phyloP scores from a whole-genome alignment of 2,329 filamentous ascomycete species.

The Fusarium pseudonygamai region DNA sequence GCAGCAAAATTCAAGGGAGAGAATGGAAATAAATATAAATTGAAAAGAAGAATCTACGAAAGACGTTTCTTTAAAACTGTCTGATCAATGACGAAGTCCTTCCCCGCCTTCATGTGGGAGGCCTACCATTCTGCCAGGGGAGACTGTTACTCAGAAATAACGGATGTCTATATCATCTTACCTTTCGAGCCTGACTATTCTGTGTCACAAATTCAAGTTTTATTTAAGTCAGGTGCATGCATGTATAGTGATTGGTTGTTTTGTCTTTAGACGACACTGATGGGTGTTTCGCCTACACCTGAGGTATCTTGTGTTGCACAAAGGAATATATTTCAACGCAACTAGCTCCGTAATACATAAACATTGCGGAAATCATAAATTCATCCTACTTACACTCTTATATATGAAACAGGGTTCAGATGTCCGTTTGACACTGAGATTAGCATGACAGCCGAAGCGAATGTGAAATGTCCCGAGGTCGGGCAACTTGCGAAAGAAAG shows the following conservation, averaged over 20 bases:
- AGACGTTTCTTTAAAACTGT: background rate
- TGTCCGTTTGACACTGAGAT: too few relatives aligned
- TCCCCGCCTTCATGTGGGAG: conserved; percentile 22
- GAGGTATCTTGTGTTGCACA: background rate
- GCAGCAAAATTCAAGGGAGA: rapidly evolving
- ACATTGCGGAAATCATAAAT: background rate
- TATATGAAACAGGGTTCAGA: background rate
- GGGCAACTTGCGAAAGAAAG: background rate
- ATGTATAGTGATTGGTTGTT: background rate
- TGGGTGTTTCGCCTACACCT: background rate
- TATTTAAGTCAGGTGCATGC: background rate
- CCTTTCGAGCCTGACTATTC: background rate
- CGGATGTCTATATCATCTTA: background rate
- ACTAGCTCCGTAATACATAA: background rate
- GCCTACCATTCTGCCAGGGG: conserved; percentile 1
- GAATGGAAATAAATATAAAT: background rate
- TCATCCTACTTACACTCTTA: background rate
- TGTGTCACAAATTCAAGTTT: background rate
- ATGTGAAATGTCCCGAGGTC: background rate
- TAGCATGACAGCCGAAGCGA: background rate
- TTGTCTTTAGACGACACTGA: background rate
- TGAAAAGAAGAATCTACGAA: background rate
- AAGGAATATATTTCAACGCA: background rate
- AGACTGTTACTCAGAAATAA: background rate
- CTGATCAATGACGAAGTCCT: background rate